Base-by-base conservation (phyloP, 441 rosid genomes). In the Geranium incanum region DNA sequence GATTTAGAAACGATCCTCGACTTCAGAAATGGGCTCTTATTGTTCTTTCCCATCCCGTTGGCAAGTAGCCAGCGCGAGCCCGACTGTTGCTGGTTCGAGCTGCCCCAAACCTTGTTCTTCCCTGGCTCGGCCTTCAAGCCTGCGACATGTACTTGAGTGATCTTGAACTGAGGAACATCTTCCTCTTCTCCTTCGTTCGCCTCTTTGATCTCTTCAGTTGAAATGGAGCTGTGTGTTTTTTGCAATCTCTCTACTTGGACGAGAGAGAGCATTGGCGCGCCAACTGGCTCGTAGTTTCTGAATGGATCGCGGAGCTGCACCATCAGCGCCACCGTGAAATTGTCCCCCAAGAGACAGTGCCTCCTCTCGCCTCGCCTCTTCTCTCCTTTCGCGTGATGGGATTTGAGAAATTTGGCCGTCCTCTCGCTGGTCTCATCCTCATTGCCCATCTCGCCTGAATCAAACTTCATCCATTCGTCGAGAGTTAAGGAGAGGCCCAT, bases 41-140 rank as follows among this genome's bases (percentile, higher is more conserved):
- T 86, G 75, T 66, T 82, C 89, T 94, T 94, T 36, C 99, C 99
- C 99, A 94, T 94, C 75, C 98, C 98, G 67, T 85, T 91, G 12
- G 99, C 97, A 7, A 92, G 75, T 82, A 88, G 82, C 99, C 97
- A 94, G 36, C 97, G 94, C 36, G 94, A 90, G 73, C 95, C 97
- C 6, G 98, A 86, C 78, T 87, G 95, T 78, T 90, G 87, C 84
- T 89, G 97, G 28, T 78, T 72, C 64, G 84, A 68, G 57, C 73
- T 83, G 64, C 92, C 97, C 97, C 97, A 90, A 1, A 83, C 78
- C 76, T 89, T 88, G 80, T 86, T 88, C 85, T 85, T 84, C 60
- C 81, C 81, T 3, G 86, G 81, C 79, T 90, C 92, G 19, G 85
- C 71, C 83, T 86, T 86, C 67, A 89, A 79, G 72, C 99, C 99